Conservation (phyloP, 345 rosid species). For the Ceriops zippeliana region DNA sequence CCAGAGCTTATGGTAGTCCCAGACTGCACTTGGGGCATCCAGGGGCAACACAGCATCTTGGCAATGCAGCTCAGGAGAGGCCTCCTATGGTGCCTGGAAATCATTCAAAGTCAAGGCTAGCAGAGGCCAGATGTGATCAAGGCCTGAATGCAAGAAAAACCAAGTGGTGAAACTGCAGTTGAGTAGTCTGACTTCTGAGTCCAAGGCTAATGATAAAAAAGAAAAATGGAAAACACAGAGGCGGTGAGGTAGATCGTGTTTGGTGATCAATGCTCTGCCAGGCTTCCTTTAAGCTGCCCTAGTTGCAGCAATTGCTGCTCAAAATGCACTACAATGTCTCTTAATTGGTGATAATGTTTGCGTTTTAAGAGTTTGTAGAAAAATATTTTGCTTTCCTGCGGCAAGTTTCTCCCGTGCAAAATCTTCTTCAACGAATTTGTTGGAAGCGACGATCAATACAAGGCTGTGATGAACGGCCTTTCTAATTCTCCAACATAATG, state of each 20-base stretch:
- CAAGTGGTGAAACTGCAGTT: slow-evolving; percentile 42
- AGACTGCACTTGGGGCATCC: slow-evolving; percentile 25
- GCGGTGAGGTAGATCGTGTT: slow-evolving; percentile 3
- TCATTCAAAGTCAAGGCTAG: slow-evolving; percentile 54
- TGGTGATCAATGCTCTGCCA: background rate
- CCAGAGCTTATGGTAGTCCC: slow-evolving; percentile 52
- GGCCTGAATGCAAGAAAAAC: slow-evolving; percentile 52
- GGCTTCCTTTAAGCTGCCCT: background rate
- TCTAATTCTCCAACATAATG: too few species aligned
- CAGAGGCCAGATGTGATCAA: slow-evolving; percentile 45
- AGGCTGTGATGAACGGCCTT: too few species aligned
- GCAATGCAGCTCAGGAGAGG: slow-evolving; percentile 42
- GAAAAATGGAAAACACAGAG: background rate
- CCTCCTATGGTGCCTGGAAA: slow-evolving; percentile 53
- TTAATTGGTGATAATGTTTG: background rate
- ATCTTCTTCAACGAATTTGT: too few species aligned
- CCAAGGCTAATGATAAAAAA: background rate
- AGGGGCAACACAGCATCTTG: slow-evolving; percentile 28
- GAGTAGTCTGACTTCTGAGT: background rate
- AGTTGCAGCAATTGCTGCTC: background rate
- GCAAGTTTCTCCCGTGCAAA: background rate
- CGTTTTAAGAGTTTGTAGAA: background rate
- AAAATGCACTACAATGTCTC: background rate
- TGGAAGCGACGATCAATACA: too few species aligned
- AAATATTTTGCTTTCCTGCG: background rate